phyloP scores from a whole-genome alignment of 768 basidiomycete species.

The Hypholoma sublateritium region DNA sequence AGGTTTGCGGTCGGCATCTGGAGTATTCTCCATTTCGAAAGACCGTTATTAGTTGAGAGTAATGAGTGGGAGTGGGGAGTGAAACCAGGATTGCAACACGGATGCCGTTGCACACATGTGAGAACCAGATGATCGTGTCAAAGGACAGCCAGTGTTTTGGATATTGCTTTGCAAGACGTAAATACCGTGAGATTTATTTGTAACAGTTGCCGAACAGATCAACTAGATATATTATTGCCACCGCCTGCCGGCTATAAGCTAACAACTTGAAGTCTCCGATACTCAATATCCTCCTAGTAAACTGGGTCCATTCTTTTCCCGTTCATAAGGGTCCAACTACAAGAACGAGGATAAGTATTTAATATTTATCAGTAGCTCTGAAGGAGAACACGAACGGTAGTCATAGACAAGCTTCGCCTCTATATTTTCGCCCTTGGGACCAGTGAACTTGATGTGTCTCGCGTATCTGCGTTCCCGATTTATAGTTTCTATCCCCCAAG shows the following conservation, averaged over 20 bases:
- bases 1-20: background rate
- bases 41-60: background rate
- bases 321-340: too few species aligned
- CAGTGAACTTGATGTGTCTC: conserved; percentile 63
- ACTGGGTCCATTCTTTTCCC: too few species aligned
- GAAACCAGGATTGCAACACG: conserved; percentile 6
- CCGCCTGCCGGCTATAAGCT: too few species aligned
- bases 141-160: background rate
- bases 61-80: background rate
- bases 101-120: background rate
- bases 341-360: too few species aligned
- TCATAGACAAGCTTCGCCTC: conserved; percentile 62
- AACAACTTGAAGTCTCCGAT: too few species aligned
- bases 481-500: conserved; percentile 67
- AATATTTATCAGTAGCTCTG: conserved; percentile 11
- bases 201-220: too few species aligned
- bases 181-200: too few species aligned
- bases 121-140: background rate
- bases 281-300: too few species aligned
- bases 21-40: conserved; percentile 7
- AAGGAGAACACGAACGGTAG: conserved; percentile 56
- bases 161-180: background rate
- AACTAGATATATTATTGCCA: too few species aligned
- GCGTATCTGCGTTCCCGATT: conserved; percentile 60
- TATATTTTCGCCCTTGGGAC: conserved; percentile 57